Base-by-base conservation (phyloP, 768 basidiomycete genomes). In the Tephrocybe sp. region DNA sequence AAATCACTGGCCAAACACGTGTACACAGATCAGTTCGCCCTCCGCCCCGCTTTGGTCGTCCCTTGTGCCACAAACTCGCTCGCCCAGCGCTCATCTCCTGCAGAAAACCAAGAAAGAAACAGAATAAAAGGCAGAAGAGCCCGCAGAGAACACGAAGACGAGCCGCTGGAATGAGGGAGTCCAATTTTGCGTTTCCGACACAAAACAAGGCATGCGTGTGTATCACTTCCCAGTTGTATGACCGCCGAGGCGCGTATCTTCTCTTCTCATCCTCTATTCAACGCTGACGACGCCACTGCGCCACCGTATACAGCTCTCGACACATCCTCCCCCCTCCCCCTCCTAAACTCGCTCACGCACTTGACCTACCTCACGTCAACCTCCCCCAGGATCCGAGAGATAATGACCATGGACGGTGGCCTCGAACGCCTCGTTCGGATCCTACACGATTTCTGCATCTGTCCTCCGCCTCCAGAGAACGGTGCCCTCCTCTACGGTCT, bases 381-480 rank as follows among this genome's bases (percentile, higher is more conserved):
- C 5, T 97, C 94, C 0, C 94, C 97, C 1, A 84, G 94, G 47
- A 98, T 99, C 70, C 86, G 95, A 50, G 97, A 99, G 70, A 97
- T 97, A 59, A 90, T 99, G 81, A 95, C 94, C 23, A 86, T 89
- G 79, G 95, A 98, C 62, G 97, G 97, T 40, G 97, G 97, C 1
- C 83, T 99, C 15, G 97, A 99, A 64, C 86, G 95, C 12, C 85
- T 99, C 24, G 89, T 98, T 12, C 82, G 89, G 49, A 91, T 99
- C 54, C 76, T 95, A 9, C 88, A 88, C 60, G 90, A 94, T 54
- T 91, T 91, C 59, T 93, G 91, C 66, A 68, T 91, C 19, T 83
- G 78, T 54, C 90, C 91, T 1, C 88, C 91, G 1, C 86, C 86
- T 0, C 88, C 88, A 36, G 88, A 89, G 58, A 88, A 86, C 60